Conservation (phyloP, 345 rosid species). For the Pugionium cornutum region DNA sequence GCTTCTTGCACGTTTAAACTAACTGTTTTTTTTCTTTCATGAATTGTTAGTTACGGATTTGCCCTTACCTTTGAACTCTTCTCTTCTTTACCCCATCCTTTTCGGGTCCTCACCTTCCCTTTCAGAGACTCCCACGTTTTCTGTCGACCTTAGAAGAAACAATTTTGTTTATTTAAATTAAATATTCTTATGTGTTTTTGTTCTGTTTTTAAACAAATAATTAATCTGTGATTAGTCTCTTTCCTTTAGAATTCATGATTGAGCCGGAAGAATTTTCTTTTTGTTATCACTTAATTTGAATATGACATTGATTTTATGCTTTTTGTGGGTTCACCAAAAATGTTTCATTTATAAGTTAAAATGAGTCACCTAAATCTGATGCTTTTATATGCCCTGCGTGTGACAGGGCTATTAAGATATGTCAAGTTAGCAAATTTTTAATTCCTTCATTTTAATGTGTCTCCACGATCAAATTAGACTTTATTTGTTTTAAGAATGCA, state of each 20-base stretch:
- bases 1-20: constrained; percentile 35
- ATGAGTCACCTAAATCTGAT: constrained; percentile 24
- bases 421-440: not conserved
- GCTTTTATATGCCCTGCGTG: not conserved
- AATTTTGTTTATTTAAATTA: too few relatives aligned
- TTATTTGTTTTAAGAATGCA: not conserved
- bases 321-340: not conserved
- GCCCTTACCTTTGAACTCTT: constrained; percentile 22
- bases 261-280: not conserved
- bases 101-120: constrained; percentile 31
- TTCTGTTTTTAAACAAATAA: not conserved
- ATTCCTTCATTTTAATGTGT: not conserved
- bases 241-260: constrained; percentile 2
- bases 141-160: not conserved
- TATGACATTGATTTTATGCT: constrained; percentile 5
- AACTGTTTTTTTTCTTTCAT: constrained; percentile 16
- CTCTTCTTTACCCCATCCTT: constrained; percentile 19
- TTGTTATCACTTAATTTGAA: not conserved
- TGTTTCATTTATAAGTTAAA: not conserved
- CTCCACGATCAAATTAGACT: not conserved
- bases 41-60: not conserved
- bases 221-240: not conserved
- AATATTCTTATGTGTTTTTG: too few relatives aligned
- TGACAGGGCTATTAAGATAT: not conserved
- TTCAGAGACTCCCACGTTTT: constrained; percentile 26